Base-by-base conservation (phyloP, 2,329 filamentous ascomycete genomes). In the Fusarium sp. region DNA sequence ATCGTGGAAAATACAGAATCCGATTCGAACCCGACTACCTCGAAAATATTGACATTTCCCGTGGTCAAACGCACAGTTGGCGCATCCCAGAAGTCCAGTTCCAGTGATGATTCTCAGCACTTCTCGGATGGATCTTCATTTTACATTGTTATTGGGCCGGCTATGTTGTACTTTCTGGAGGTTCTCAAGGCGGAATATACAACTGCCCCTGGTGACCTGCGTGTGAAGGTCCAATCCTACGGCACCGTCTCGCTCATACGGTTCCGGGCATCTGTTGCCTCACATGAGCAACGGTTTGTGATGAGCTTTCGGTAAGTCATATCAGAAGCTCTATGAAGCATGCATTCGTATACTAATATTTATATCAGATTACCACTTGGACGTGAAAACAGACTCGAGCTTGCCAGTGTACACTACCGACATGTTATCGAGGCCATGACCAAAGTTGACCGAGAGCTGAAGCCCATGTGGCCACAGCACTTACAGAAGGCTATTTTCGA, bases 401-500 rank as follows among this genome's bases (percentile, higher is more conserved):
- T 88, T 21, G 84, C 86, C 13, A 88, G 86, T 69, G 80, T 84
- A 27, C 82, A 86, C 71, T 86, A 87, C 71, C 82, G 85, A 30
- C 83, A 82, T 41, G 86, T 88, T 47, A 84, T 88, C 47, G 83
- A 85, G 54, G 85, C 82, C 3, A 79, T 89, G 32, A 85, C 85
- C 59, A 86, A 83, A 57, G 82, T 83, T 28, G 87, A 89, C 71
- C 83, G 86, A 40, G 85, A 83, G 57, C 76, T 89, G 46, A 88
- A 88, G 72, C 87, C 87, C 0, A 85, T 85, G 61, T 89, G 87
- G 87, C 87, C 87, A 12, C 83, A 86, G 55, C 80, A 85, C 40
- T 83, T 87, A 76, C 87, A 88, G 67, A 82, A 83, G 37, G 79
- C 80, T 42, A 82, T 87, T 6, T 88, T 88, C 68, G 82, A 83